Percentiles rank a stretch among this genome's conserved stretches.
Evolutionary conservation across 2,329 filamentous ascomycete genomes (phyloP).

Genomic region (Eurotiales sp.): DNA sequence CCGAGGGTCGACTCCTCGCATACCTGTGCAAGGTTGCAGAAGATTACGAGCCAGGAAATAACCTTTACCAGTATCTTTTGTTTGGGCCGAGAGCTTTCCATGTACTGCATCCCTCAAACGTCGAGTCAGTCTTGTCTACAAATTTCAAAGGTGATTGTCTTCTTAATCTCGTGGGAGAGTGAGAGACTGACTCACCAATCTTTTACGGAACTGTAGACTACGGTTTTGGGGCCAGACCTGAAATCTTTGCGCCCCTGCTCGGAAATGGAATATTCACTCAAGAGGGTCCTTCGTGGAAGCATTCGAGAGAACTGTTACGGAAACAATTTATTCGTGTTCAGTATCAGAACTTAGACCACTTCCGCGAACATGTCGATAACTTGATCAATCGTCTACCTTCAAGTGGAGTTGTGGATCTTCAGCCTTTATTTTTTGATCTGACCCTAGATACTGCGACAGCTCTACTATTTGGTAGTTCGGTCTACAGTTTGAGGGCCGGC

Average conservation of each 20-base stretch:
- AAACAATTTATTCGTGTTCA: slow-evolving; percentile 33
- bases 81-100: slow-evolving; percentile 17
- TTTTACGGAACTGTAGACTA: background rate
- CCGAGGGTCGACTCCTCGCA: slow-evolving; percentile 14
- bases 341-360: slow-evolving; percentile 29
- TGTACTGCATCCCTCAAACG: slow-evolving; percentile 15
- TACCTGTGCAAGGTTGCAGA: slow-evolving; percentile 18
- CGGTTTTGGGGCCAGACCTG: background rate
- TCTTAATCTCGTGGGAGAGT: too few relatives aligned
- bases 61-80: slow-evolving; percentile 20
- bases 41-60: slow-evolving; percentile 23
- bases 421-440: slow-evolving; percentile 37
- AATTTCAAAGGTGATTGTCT: slow-evolving; percentile 16
- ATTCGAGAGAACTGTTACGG: slow-evolving; percentile 30
- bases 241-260: background rate
- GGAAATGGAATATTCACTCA: slow-evolving; percentile 11
- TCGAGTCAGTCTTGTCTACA: slow-evolving; percentile 16
- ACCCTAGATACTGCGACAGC: slow-evolving; percentile 36
- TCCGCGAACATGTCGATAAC: slow-evolving; percentile 29
- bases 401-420: slow-evolving; percentile 22
- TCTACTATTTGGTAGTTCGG: slow-evolving; percentile 32
- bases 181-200: too few relatives aligned
- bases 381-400: slow-evolving; percentile 25
- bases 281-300: slow-evolving; percentile 21
- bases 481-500: background rate